Conservation (phyloP, 169 alveolate genomes). For the Plasmodium adleri region DNA sequence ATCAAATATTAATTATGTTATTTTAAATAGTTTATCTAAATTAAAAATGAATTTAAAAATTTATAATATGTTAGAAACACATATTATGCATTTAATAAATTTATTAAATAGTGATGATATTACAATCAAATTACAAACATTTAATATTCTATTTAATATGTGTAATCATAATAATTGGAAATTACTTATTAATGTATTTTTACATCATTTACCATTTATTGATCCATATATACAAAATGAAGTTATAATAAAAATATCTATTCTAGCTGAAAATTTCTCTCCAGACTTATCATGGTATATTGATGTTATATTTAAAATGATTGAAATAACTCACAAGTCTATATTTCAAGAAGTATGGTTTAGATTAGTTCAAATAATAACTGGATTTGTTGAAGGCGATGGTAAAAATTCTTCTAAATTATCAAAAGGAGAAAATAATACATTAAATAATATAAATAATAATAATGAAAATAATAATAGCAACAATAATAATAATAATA, state of each 20-base stretch:
- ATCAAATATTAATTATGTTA: constrained; percentile 67
- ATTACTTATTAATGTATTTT: constrained; percentile 91
- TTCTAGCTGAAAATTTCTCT: constrained; percentile 92
- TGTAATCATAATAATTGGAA: constrained; percentile 91
- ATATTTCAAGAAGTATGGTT: constrained; percentile 91
- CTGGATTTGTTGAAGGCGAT: constrained; percentile 76
- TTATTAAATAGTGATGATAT: constrained; percentile 90
- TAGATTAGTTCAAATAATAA: constrained; percentile 75
- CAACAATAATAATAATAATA: constrained; percentile 48
- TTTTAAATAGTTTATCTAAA: constrained; percentile 29
- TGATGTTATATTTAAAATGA: constrained; percentile 93
- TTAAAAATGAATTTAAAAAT: constrained; percentile 46
- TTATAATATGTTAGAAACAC: constrained; percentile 81
- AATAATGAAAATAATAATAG: constrained; percentile 9
- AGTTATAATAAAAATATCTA: constrained; percentile 92
- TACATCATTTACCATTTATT: constrained; percentile 91
- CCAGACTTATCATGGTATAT: constrained; percentile 92
- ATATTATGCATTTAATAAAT: constrained; percentile 86
- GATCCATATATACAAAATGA: constrained; percentile 94
- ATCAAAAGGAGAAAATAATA: background rate
- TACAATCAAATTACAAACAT: constrained; percentile 92
- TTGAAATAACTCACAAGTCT: constrained; percentile 92
- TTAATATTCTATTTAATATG: constrained; percentile 90
- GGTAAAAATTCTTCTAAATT: background rate
- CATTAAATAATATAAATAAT: background rate